phyloP scores from a whole-genome alignment of 345 rosid genomes.

The Citrus australasica region DNA sequence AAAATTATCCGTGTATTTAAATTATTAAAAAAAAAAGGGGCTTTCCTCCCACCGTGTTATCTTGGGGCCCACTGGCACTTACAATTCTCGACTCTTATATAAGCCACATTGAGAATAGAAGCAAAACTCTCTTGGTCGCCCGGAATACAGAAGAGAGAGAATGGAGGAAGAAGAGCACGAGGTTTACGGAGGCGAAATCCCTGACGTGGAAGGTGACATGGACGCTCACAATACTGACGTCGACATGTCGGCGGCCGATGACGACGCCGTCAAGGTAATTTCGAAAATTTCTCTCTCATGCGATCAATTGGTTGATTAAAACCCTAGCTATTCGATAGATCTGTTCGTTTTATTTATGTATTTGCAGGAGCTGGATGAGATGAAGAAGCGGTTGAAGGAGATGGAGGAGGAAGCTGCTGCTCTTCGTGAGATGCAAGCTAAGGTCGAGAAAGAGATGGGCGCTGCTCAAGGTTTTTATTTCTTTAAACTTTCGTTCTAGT shows the following conservation, averaged over 20 bases:
- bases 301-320: background rate
- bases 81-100: background rate
- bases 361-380: conserved; percentile 84
- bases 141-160: background rate
- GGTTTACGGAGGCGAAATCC: conserved; percentile 96
- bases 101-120: background rate
- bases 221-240: conserved; percentile 59
- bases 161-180: conserved; percentile 97
- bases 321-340: conserved; percentile 7
- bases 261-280: conserved; percentile 74
- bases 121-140: background rate
- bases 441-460: conserved; percentile 98
- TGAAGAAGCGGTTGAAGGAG: conserved; percentile 95
- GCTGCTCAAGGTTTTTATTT: conserved; percentile 62
- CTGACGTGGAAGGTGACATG: conserved; percentile 81
- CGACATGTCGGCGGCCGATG: conserved; percentile 75
- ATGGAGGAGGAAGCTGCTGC: conserved; percentile 99
- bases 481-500: background rate
- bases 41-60: background rate
- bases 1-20: no score
- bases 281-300: background rate
- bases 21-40: no score
- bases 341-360: background rate
- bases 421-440: conserved; percentile 98
- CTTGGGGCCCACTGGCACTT: background rate